Percentiles rank a stretch among this genome's conserved stretches.
Evolutionary conservation across 2,329 filamentous ascomycete species (phyloP).

Genomic region (Akanthomyces muscarius): DNA sequence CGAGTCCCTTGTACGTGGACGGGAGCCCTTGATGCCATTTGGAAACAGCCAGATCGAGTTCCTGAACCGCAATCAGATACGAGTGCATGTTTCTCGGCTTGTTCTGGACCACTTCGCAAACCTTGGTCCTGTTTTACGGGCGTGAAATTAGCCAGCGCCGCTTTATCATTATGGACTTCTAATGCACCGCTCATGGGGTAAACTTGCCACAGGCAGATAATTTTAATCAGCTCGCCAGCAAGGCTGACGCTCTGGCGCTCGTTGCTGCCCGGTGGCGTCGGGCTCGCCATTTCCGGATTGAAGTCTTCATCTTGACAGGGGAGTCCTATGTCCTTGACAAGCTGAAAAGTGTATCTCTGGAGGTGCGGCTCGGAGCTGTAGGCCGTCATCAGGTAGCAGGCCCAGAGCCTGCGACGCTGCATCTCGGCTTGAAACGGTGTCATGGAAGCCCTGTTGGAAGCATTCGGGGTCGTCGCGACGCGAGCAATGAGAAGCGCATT

Average conservation of each 20-base stretch:
- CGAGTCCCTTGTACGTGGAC: neutral
- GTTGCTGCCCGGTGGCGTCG: neutral
- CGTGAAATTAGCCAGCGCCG: neutral
- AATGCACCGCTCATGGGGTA: neutral
- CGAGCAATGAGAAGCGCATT: neutral
- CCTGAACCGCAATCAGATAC: neutral
- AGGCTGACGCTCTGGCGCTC: neutral
- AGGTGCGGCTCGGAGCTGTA: neutral
- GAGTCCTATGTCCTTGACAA: neutral
- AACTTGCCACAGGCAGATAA: neutral
- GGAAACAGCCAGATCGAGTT: neutral
- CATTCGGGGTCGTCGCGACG: neutral
- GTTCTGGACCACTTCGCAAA: neutral
- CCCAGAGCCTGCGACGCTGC: slow-evolving; percentile 1
- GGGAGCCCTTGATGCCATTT: neutral
- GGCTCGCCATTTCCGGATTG: neutral
- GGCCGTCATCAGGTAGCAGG: neutral
- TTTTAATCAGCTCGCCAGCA: neutral
- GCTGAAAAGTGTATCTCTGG: neutral
- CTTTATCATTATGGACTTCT: neutral
- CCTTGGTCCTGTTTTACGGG: neutral
- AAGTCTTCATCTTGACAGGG: neutral
- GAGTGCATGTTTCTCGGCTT: neutral
- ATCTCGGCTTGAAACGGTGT: neutral
- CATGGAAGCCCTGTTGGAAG: neutral